These are phyloP conservation scores for Fraxinus xanthoxyloides DNA, from an alignment of 305 asterid species.

Conservation along the genomic window DNA sequence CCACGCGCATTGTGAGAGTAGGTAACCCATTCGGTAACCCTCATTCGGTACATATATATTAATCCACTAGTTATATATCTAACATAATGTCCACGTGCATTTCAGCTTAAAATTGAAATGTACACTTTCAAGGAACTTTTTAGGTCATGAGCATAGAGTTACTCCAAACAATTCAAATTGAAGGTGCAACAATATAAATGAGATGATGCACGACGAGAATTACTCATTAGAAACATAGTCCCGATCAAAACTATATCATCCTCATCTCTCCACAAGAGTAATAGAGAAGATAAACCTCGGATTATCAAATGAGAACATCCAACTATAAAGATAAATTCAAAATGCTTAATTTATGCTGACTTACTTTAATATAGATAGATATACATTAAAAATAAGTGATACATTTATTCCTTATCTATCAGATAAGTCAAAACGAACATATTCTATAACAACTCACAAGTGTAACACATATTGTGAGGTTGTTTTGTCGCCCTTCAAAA, in stretches of 20 bases:
- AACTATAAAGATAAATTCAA: not conserved
- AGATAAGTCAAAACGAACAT: not conserved
- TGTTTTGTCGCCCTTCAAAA: not conserved
- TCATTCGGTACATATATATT: no score
- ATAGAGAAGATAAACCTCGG: not conserved
- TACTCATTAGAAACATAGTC: no score
- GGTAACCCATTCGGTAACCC: no score
- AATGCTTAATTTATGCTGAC: not conserved
- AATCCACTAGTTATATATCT: no score
- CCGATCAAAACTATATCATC: not conserved
- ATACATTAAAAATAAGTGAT: not conserved
- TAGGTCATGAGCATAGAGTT: not conserved
- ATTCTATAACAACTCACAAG: not conserved
- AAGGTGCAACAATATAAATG: no score
- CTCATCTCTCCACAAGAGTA: not conserved
- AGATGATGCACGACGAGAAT: no score
- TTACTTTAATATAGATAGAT: no score
- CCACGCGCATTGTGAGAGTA: no score
- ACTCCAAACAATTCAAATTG: no score
- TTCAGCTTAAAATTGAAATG: not conserved
- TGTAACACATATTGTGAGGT: not conserved
- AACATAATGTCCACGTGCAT: not conserved
- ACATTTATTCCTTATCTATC: not conserved
- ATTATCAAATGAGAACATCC: not conserved
- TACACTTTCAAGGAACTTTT: not conserved